Evolutionary conservation across 257 asterid species (phyloP).

Genomic region (Penstemon eatonii): DNA sequence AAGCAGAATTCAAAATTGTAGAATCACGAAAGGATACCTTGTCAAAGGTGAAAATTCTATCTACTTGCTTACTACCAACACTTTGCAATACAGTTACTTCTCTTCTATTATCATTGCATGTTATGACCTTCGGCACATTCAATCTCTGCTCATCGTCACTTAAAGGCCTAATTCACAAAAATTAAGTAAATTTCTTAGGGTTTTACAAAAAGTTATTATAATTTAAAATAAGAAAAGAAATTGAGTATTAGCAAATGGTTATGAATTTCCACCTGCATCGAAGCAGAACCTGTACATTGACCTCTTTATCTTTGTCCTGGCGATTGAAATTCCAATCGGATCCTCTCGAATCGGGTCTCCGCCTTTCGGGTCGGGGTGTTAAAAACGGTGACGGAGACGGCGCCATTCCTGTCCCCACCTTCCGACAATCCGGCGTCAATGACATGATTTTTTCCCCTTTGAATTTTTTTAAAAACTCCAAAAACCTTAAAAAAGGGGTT

Average conservation of each 20-base stretch:
- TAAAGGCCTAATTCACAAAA: slow-evolving; percentile 50
- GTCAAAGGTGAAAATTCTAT: slow-evolving; percentile 74
- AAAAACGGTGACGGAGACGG: slow-evolving; percentile 76
- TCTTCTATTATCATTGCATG: slow-evolving; percentile 68
- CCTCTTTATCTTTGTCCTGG: slow-evolving; percentile 66
- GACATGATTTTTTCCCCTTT: slow-evolving; percentile 41
- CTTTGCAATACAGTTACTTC: slow-evolving; percentile 66
- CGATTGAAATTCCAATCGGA: slow-evolving; percentile 50
- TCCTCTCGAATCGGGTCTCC: slow-evolving; percentile 63
- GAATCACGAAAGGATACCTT: slow-evolving; percentile 47
- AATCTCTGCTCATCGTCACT: slow-evolving; percentile 60
- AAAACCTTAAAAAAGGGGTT: neutral
- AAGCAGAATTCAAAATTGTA: neutral
- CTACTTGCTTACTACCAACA: slow-evolving; percentile 72
- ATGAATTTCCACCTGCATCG: slow-evolving; percentile 64
- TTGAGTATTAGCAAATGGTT: neutral
- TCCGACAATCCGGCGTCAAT: slow-evolving; percentile 66
- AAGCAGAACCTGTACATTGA: slow-evolving; percentile 78
- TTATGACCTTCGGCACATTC: slow-evolving; percentile 56
- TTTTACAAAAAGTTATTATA: neutral
- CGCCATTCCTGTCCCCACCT: slow-evolving; percentile 51
- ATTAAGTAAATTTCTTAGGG: neutral
- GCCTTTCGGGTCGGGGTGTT: slow-evolving; percentile 77
- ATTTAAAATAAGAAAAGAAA: neutral
- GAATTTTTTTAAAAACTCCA: slow-evolving; percentile 2